phyloP scores from a whole-genome alignment of 1,139 yeast species.

The Kluyveromyces sp. region DNA sequence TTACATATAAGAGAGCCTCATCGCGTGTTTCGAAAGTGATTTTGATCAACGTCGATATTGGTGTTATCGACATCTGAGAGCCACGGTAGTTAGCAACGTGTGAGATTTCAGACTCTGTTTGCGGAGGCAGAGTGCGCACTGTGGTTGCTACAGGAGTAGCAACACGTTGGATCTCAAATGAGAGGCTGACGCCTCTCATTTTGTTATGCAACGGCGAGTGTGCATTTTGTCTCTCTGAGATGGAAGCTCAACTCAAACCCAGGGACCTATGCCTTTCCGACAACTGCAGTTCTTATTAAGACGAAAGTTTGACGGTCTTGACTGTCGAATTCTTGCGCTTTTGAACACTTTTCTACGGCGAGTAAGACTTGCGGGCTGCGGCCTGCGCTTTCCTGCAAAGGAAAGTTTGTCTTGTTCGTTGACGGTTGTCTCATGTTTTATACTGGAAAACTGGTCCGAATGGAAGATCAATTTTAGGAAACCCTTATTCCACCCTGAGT shows the following conservation, averaged over 20 bases:
- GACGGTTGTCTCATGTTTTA: conserved; percentile 9
- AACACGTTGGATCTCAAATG: not conserved
- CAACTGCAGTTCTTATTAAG: conserved; percentile 8
- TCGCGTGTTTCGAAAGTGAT: too few relatives aligned
- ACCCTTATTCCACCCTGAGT: conserved; percentile 18
- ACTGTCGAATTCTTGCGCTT: too few relatives aligned
- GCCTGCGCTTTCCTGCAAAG: conserved; percentile 9
- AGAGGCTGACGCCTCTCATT: not conserved
- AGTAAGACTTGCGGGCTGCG: conserved; percentile 14
- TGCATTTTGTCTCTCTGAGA: not conserved
- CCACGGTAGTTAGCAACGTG: too few relatives aligned
- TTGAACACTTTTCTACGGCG: conserved; percentile 4
- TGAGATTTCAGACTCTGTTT: too few relatives aligned
- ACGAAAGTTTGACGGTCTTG: too few relatives aligned
- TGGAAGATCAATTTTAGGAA: conserved; percentile 10
- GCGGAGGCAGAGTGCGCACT: too few relatives aligned
- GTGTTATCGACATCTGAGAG: too few relatives aligned
- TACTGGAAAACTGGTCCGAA: conserved; percentile 14
- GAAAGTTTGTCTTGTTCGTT: conserved; percentile 7
- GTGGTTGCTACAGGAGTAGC: conserved; percentile 6
- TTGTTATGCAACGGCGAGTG: not conserved
- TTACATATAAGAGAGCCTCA: too few relatives aligned
- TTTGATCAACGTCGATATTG: too few relatives aligned
- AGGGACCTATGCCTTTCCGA: conserved; percentile 12
- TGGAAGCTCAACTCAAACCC: not conserved